Percentiles rank a stretch among this genome's conserved stretches.
phyloP scores from a whole-genome alignment of 495 filamentous ascomycete species.

The Recurvomyces mirabilis region DNA sequence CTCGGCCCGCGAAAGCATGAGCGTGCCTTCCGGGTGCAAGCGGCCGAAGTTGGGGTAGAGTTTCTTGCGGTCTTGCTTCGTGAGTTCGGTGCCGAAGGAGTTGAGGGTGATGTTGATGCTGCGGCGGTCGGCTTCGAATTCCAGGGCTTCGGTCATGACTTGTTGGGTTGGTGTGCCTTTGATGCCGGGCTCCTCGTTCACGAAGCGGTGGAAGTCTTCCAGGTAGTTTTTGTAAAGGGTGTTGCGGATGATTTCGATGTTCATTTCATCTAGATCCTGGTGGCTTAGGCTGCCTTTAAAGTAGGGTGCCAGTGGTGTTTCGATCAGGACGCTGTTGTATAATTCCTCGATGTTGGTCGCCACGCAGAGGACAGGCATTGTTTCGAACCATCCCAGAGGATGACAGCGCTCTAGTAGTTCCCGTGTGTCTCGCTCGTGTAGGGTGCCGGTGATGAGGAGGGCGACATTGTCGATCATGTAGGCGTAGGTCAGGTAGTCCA shows the following conservation, averaged over 20 bases:
- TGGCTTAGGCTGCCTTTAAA: slow-evolving; percentile 93
- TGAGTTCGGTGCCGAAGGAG: slow-evolving; percentile 94
- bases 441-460: slow-evolving; percentile 91
- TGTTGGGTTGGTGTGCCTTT: slow-evolving; percentile 80
- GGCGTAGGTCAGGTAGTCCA: slow-evolving; percentile 94
- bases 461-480: slow-evolving; percentile 99
- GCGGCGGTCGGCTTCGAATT: slow-evolving; percentile 91
- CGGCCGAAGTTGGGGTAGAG: slow-evolving; percentile 85
- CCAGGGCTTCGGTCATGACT: slow-evolving; percentile 86
- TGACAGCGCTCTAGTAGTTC: slow-evolving; percentile 94
- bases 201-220: slow-evolving; percentile 90
- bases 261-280: slow-evolving; percentile 94
- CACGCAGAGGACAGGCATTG: slow-evolving; percentile 93
- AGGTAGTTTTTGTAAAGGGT: slow-evolving; percentile 99
- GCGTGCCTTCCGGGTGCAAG: slow-evolving; percentile 84
- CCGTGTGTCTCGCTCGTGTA: slow-evolving; percentile 93
- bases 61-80: slow-evolving; percentile 88
- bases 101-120: slow-evolving; percentile 99
- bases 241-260: slow-evolving; percentile 98
- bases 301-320: slow-evolving; percentile 89
- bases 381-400: slow-evolving; percentile 97
- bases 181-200: slow-evolving; percentile 76
- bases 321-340: slow-evolving; percentile 93
- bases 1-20: slow-evolving; percentile 91
- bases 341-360: slow-evolving; percentile 97